Conservation (phyloP, 1,284 basidiomycete genomes). For the Fistulinella cinereoalba region DNA sequence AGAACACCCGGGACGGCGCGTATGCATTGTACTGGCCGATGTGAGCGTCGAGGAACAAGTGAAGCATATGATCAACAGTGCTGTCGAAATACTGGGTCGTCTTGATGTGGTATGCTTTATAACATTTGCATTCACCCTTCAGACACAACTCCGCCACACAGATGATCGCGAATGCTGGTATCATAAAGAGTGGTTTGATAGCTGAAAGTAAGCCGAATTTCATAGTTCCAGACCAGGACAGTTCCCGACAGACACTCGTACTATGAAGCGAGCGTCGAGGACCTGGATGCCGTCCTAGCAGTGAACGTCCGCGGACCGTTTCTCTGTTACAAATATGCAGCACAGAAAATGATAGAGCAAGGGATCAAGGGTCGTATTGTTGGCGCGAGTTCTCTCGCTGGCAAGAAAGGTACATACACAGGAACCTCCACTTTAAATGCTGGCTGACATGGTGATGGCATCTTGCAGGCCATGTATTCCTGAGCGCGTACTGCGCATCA, state of each 20-base stretch:
- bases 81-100: constrained; percentile 1
- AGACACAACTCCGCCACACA: constrained; percentile 5
- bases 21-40: constrained; percentile 1
- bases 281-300: constrained; percentile 27
- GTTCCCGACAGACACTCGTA: neutral
- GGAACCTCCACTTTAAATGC: neutral
- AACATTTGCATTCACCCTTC: neutral
- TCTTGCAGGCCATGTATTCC: constrained; percentile 15
- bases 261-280: constrained; percentile 21
- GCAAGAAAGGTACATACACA: constrained; percentile 30
- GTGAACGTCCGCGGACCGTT: constrained; percentile 37
- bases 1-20: neutral
- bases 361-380: constrained; percentile 40
- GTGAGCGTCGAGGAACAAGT: constrained; percentile 10
- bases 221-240: neutral
- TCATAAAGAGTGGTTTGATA: constrained; percentile 23
- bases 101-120: constrained; percentile 34
- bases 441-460: neutral
- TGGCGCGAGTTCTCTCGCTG: constrained; percentile 36
- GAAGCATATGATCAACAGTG: constrained; percentile 28
- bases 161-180: constrained; percentile 42
- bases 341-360: constrained; percentile 38
- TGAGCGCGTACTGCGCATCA: constrained; percentile 29
- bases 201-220: constrained; percentile 23
- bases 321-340: constrained; percentile 39